phyloP scores from a whole-genome alignment of 805 yeast species.

The Candida rishiriensis region DNA sequence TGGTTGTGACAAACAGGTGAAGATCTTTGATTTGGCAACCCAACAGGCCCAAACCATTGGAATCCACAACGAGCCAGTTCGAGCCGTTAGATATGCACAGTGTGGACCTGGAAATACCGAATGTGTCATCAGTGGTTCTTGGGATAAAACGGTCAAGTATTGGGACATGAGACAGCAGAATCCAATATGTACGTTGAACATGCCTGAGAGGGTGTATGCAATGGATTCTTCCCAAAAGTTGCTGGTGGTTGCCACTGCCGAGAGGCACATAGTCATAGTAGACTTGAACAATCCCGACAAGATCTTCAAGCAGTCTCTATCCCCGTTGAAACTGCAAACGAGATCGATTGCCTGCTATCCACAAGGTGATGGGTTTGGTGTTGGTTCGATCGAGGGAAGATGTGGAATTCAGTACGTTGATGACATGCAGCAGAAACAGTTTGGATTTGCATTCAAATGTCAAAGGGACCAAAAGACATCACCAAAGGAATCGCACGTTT shows the following conservation, averaged over 20 bases:
- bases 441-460: conserved; percentile 89
- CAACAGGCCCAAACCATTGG: conserved; percentile 87
- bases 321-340: conserved; percentile 89
- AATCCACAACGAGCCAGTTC: conserved; percentile 77
- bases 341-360: conserved; percentile 79
- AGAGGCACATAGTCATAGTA: conserved; percentile 70
- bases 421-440: conserved; percentile 65
- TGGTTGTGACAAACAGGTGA: conserved; percentile 86
- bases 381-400: conserved; percentile 93
- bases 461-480: conserved; percentile 69
- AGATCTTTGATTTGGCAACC: conserved; percentile 73
- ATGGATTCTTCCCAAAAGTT: conserved; percentile 82
- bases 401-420: conserved; percentile 92
- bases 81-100: conserved; percentile 67
- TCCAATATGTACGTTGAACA: conserved; percentile 72
- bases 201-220: conserved; percentile 88
- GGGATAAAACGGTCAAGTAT: conserved; percentile 93
- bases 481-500: conserved; percentile 60
- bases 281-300: conserved; percentile 80
- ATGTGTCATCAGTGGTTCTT: conserved; percentile 86
- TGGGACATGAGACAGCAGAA: conserved; percentile 90
- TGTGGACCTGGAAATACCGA: conserved; percentile 82
- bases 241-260: conserved; percentile 92
- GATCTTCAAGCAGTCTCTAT: conserved; percentile 65
- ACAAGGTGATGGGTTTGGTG: conserved; percentile 88